Evolutionary conservation across 805 yeast species (phyloP).

Genomic region (Schwanniomyces polymorphus): DNA sequence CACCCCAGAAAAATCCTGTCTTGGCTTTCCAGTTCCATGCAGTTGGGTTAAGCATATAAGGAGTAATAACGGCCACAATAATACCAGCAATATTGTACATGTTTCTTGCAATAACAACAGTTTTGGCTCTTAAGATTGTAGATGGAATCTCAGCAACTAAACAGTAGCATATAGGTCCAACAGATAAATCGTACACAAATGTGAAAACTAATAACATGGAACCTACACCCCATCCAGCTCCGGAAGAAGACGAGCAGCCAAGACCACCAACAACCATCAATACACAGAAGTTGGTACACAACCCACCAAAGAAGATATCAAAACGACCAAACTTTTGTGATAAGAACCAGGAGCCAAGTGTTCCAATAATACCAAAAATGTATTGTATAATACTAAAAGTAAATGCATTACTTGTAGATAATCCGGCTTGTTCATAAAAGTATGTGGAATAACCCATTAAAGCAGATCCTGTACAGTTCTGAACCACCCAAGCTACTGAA

Average conservation of each 20-base stretch:
- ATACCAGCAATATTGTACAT: slow-evolving; percentile 31
- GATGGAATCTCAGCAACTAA: slow-evolving; percentile 45
- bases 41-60: slow-evolving; percentile 50
- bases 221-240: slow-evolving; percentile 19
- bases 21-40: slow-evolving; percentile 50
- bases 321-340: slow-evolving; percentile 39
- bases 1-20: slow-evolving; percentile 50
- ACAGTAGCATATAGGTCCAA: slow-evolving; percentile 27
- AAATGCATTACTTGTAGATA: slow-evolving; percentile 19
- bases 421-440: slow-evolving; percentile 38
- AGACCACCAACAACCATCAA: slow-evolving; percentile 44
- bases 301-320: slow-evolving; percentile 37
- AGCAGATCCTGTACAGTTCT: slow-evolving; percentile 28
- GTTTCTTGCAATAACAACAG: slow-evolving; percentile 33
- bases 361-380: slow-evolving; percentile 29
- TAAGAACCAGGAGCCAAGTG: slow-evolving; percentile 28
- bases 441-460: slow-evolving; percentile 37
- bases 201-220: slow-evolving; percentile 16
- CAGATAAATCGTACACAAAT: slow-evolving; percentile 30
- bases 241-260: slow-evolving; percentile 21
- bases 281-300: slow-evolving; percentile 24
- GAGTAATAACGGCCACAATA: slow-evolving; percentile 37
- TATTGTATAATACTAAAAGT: slow-evolving; percentile 34
- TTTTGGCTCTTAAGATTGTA: slow-evolving; percentile 36
- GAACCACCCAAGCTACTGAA: slow-evolving; percentile 13